phyloP scores from a whole-genome alignment of 106 monocot species.

The Dendrobium chrysotoxum region DNA sequence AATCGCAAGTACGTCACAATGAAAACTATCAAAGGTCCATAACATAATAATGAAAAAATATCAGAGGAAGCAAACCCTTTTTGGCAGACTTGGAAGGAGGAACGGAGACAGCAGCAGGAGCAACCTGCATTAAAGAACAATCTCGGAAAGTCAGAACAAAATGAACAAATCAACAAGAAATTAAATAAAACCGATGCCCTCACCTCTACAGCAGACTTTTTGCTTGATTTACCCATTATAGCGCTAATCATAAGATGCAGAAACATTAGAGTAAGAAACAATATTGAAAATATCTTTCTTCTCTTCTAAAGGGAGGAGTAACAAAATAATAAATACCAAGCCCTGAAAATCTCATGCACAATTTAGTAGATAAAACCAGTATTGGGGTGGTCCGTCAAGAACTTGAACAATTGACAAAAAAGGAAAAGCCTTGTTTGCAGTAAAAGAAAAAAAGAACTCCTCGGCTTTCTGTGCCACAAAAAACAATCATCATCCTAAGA shows the following conservation, averaged over 20 bases:
- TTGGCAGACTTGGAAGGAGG: constrained; percentile 31
- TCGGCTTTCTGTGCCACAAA: neutral
- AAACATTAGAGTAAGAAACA: neutral
- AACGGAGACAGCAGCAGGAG: constrained; percentile 10
- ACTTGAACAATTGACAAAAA: neutral
- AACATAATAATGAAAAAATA: neutral
- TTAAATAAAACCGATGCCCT: neutral
- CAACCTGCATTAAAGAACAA: constrained; percentile 15
- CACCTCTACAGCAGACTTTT: constrained; percentile 41
- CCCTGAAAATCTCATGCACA: neutral
- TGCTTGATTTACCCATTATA: constrained; percentile 59
- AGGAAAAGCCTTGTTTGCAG: neutral
- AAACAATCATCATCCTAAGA: neutral
- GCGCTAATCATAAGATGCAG: neutral
- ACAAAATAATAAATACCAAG: neutral
- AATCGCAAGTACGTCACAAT: neutral
- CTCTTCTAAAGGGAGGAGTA: neutral
- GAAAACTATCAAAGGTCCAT: neutral
- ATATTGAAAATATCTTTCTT: neutral
- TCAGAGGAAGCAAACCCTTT: constrained; percentile 26
- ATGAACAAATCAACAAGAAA: neutral
- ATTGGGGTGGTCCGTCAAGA: neutral
- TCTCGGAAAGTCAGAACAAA: neutral
- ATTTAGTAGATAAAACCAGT: neutral
- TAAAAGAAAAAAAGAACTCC: neutral